A percentile compares a stretch with the other conserved stretches of the same genome.
Conservation (phyloP, 768 basidiomycete species). For the Myochromella boudieri region DNA sequence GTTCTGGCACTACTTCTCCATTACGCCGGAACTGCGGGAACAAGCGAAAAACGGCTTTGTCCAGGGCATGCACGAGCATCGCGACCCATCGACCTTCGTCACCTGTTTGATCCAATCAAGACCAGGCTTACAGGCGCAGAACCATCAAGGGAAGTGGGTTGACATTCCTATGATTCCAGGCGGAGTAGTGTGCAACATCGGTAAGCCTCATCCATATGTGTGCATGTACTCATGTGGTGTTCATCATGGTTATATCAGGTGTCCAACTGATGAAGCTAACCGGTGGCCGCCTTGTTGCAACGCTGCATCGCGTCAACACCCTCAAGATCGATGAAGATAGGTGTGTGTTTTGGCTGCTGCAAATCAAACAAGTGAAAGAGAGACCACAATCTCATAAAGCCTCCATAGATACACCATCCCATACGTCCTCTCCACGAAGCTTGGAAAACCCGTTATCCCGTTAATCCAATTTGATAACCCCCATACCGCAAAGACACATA, state of each 20-base stretch:
- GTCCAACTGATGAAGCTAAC: slow-evolving; percentile 29
- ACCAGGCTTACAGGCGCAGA: slow-evolving; percentile 27
- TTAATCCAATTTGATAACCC: slow-evolving; percentile 23
- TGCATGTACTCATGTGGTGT: neutral
- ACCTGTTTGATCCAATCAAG: slow-evolving; percentile 30
- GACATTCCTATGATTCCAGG: slow-evolving; percentile 28
- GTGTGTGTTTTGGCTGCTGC: too few species aligned
- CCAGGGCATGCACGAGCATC: slow-evolving; percentile 31
- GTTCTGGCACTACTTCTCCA: slow-evolving; percentile 30
- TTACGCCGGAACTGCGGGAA: slow-evolving; percentile 18
- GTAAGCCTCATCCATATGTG: slow-evolving; percentile 10
- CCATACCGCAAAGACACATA: slow-evolving; percentile 22
- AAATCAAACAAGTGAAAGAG: too few species aligned
- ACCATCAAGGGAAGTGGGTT: slow-evolving; percentile 26
- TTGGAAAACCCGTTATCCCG: slow-evolving; percentile 24
- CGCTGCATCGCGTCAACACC: slow-evolving; percentile 30
- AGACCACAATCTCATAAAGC: too few species aligned
- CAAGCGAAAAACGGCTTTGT: slow-evolving; percentile 25
- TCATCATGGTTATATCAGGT: slow-evolving; percentile 12
- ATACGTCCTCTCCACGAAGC: slow-evolving; percentile 27
- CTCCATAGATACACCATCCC: slow-evolving; percentile 26
- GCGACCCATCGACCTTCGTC: slow-evolving; percentile 29
- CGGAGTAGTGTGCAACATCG: slow-evolving; percentile 31
- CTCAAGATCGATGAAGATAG: slow-evolving; percentile 27
- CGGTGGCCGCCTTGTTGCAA: slow-evolving; percentile 27